A percentile compares a stretch with the other conserved stretches of the same genome.
phyloP scores from a whole-genome alignment of 345 rosid genomes.

The Zanthoxylum bungeanum region DNA sequence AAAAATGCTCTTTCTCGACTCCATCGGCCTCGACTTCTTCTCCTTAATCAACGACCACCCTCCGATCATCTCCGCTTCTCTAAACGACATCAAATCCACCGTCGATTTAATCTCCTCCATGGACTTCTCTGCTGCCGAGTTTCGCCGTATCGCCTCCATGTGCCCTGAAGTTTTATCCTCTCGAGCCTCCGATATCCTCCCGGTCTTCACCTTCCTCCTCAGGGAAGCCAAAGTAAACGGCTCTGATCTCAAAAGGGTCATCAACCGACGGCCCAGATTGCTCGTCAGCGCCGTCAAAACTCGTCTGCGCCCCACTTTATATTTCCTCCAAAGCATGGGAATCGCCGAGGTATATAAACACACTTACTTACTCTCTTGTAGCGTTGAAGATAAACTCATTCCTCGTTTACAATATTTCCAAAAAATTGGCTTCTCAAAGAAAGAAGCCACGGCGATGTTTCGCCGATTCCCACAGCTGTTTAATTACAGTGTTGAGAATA shows the following conservation, averaged over 20 bases:
- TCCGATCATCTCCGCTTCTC: constrained; percentile 46
- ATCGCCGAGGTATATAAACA: constrained; percentile 58
- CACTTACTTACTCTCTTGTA: constrained; percentile 73
- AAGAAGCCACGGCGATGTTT: constrained; percentile 58
- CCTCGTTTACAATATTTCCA: constrained; percentile 67
- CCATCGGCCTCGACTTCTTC: constrained; percentile 73
- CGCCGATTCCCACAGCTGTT: constrained; percentile 79
- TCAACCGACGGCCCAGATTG: constrained; percentile 79
- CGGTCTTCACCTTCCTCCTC: constrained; percentile 86
- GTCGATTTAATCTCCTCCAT: constrained; percentile 55
- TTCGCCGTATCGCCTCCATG: constrained; percentile 69
- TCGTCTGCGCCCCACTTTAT: constrained; percentile 68
- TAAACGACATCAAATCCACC: constrained; percentile 54
- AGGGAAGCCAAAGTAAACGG: constrained; percentile 65
- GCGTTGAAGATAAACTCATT: constrained; percentile 67
- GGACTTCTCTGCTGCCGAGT: constrained; percentile 52
- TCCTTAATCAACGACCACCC: constrained; percentile 51
- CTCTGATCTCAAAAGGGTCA: constrained; percentile 47
- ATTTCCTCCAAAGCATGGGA: constrained; percentile 81
- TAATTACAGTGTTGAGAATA: constrained; percentile 62
- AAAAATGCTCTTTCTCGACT: constrained; percentile 73
- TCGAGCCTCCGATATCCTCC: constrained; percentile 37
- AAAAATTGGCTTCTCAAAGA: constrained; percentile 57
- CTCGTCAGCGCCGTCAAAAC: constrained; percentile 59
- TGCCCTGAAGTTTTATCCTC: constrained; percentile 65